Base-by-base conservation (phyloP, 148 eudicot genomes). In the Persicaria tinctoria region DNA sequence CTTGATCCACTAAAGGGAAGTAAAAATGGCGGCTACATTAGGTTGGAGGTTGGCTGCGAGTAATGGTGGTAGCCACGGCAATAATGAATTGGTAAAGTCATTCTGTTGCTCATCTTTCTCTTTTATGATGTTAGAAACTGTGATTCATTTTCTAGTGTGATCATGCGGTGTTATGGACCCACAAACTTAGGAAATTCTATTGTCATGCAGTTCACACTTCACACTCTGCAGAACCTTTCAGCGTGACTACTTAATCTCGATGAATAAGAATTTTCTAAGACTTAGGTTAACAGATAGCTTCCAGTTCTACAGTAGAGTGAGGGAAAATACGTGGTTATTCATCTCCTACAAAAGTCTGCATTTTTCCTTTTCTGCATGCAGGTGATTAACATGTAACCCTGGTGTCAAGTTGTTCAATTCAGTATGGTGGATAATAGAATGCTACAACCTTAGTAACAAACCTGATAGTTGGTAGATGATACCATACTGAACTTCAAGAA, bases 11-110 rank as follows among this genome's bases (percentile, higher is more conserved):
- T 16, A 0, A 50, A 38, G 51, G 17, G 47, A 72, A 69, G 82
- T 59, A 81, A 85, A 86, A 83, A 78, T 91, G 99, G 97, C 94
- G 72, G 89, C 98, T 2, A 77, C 90, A 66, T 76, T 86, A 53
- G 84, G 88, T 79, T 84, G 91, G 94, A 91, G 92, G 83, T 80
- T 79, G 81, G 38, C 92, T 78, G 84, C 86, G 69, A 71, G 76
- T 72, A 95, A 89, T 86, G 96, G 96, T 89, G 79, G 86, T 75
- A 79, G 83, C 75, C 87, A 76, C 76, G 75, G 86, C 18, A 48
- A 85, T 45, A 86, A 78, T 84, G 97, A 95, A 80, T 59, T 85
- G 96, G 99, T 92, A 90, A 77, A 54, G 46, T 66, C 32, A 41
- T 10, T 47, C 48, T 66, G 41, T 38, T 41, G 13, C 44, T 66